These are phyloP conservation scores for Diaporthe batatas DNA, from an alignment of 2,329 filamentous ascomycete species.

Conservation along the genomic window DNA sequence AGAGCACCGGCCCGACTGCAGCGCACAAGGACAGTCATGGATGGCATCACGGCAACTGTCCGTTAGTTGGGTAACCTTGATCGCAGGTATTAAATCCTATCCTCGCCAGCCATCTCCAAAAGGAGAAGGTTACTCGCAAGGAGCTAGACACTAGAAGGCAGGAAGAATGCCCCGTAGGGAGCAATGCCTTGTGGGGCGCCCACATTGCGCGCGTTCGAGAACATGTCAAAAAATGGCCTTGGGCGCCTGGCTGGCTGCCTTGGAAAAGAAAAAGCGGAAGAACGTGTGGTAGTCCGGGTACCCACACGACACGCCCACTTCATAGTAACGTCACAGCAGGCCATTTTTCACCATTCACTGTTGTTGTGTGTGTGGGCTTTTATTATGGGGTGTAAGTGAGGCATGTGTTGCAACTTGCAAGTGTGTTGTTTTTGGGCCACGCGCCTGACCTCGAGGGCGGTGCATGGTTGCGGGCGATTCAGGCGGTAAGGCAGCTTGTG, in stretches of 20 bases:
- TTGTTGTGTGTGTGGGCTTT: not conserved
- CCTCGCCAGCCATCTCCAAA: not conserved
- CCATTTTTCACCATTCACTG: slow-evolving; percentile 12
- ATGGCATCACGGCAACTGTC: not conserved
- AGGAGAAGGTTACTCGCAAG: not conserved
- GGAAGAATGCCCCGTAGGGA: not conserved
- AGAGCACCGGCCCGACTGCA: slow-evolving; percentile 35
- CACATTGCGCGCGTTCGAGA: slow-evolving; percentile 32
- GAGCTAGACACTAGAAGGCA: not conserved
- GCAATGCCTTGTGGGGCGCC: not conserved
- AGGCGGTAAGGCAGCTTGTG: slow-evolving; percentile 17
- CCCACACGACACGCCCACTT: slow-evolving; percentile 9
- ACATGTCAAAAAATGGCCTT: slow-evolving; percentile 10
- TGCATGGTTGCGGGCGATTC: slow-evolving; percentile 12
- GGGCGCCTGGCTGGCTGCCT: not conserved
- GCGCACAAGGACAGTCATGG: not conserved
- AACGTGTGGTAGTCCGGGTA: not conserved
- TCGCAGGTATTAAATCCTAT: not conserved
- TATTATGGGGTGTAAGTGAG: not conserved
- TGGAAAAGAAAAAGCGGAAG: not conserved
- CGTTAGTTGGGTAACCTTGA: not conserved
- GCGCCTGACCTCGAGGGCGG: slow-evolving; percentile 15
- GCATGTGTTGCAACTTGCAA: no score
- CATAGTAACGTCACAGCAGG: slow-evolving; percentile 22
- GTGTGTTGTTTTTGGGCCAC: no score